These are phyloP conservation scores for Dactylellina leptospora DNA, from an alignment of 2,329 filamentous ascomycete species.

Conservation along the genomic window DNA sequence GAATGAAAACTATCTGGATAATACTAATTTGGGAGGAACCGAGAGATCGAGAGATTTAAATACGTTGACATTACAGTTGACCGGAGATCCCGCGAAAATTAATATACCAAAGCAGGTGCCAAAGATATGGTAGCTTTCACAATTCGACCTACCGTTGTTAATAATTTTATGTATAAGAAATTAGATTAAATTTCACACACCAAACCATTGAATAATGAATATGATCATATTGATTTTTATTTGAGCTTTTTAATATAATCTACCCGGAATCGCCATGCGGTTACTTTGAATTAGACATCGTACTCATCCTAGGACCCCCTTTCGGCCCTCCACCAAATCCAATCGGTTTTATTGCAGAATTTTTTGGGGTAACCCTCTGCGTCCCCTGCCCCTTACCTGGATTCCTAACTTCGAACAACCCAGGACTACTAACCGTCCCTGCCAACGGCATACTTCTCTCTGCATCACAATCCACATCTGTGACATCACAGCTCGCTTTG, in stretches of 20 bases:
- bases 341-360: not conserved
- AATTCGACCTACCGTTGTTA: no score
- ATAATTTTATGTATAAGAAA: no score
- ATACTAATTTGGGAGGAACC: not conserved
- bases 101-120: not conserved
- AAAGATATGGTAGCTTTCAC: not conserved
- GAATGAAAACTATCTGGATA: not conserved
- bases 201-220: no score
- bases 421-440: not conserved
- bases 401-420: conserved; percentile 28
- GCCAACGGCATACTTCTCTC: conserved; percentile 5
- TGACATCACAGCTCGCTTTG: conserved; percentile 39
- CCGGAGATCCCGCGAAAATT: not conserved
- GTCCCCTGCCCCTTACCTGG: conserved; percentile 7
- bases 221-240: no score
- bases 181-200: no score
- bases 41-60: not conserved
- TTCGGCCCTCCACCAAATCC: conserved; percentile 6
- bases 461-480: conserved; percentile 22
- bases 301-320: conserved; percentile 11
- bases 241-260: not conserved
- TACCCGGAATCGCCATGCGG: not conserved
- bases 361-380: not conserved
- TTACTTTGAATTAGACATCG: not conserved
- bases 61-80: not conserved